A percentile compares a stretch with the other conserved stretches of the same genome.
Conservation (phyloP, 1,139 yeast species). For the Kodamaea plutei region DNA sequence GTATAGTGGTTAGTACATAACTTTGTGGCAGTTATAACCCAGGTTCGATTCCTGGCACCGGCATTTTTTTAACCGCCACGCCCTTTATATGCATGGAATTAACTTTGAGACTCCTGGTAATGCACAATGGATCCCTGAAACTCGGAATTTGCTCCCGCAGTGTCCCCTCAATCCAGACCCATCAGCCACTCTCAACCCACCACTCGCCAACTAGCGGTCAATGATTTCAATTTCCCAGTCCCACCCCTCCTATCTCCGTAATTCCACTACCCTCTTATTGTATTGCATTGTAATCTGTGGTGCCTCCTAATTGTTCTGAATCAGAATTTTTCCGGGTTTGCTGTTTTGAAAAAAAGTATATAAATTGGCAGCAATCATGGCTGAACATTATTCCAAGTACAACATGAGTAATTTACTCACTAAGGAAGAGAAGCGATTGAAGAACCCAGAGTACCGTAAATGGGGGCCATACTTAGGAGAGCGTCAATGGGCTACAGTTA, state of each 20-base stretch:
- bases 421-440: conserved; percentile 68
- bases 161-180: too few species aligned
- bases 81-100: too few species aligned
- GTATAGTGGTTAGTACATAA: conserved; percentile 54
- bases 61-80: conserved; percentile 20
- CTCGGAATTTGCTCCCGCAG: too few species aligned
- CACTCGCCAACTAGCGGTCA: too few species aligned
- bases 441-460: conserved; percentile 51
- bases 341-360: neutral
- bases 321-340: conserved; percentile 1
- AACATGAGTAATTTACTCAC: conserved; percentile 17
- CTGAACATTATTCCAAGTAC: conserved; percentile 3
- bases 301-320: too few species aligned
- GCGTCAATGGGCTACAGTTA: conserved; percentile 91
- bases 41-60: conserved; percentile 57
- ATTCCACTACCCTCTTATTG: too few species aligned
- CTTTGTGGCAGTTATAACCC: conserved; percentile 56
- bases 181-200: too few species aligned
- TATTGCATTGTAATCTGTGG: too few species aligned
- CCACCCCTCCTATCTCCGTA: neutral
- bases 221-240: neutral
- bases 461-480: conserved; percentile 96
- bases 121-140: too few species aligned
- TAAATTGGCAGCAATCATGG: neutral
- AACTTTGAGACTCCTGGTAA: too few species aligned